Evolutionary conservation across 495 filamentous ascomycete genomes (phyloP).

Genomic region (Hypoxylon rickii): DNA sequence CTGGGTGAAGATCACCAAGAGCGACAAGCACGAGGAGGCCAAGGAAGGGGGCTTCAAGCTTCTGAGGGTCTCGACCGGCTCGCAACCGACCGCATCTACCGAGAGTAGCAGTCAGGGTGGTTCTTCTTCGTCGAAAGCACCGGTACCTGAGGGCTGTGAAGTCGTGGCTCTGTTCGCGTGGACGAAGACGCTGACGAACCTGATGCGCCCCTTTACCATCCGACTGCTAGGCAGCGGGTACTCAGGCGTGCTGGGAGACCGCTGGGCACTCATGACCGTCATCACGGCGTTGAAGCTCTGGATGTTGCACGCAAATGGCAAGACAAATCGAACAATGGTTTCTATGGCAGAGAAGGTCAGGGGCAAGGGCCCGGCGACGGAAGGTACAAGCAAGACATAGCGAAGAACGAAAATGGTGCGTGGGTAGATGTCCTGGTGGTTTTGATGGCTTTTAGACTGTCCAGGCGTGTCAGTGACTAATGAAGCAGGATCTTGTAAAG

Average conservation of each 20-base stretch:
- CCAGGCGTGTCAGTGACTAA: too few species aligned
- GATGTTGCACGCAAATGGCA: background rate
- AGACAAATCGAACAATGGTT: background rate
- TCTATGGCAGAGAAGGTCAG: background rate
- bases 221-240: background rate
- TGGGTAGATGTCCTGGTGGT: too few species aligned
- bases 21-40: background rate
- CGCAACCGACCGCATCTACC: background rate
- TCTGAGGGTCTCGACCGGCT: background rate
- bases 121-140: background rate
- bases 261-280: background rate
- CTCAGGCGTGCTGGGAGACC: background rate
- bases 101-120: background rate
- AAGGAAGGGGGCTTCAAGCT: background rate
- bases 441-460: too few species aligned
- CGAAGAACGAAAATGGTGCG: too few species aligned
- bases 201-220: background rate
- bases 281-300: background rate
- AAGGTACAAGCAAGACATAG: too few species aligned
- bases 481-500: too few species aligned
- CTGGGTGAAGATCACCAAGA: background rate
- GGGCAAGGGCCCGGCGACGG: too few species aligned
- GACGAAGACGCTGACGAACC: background rate
- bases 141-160: background rate
- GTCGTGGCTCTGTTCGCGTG: background rate